phyloP scores from a whole-genome alignment of 345 rosid species.

The Citrus reticulata region DNA sequence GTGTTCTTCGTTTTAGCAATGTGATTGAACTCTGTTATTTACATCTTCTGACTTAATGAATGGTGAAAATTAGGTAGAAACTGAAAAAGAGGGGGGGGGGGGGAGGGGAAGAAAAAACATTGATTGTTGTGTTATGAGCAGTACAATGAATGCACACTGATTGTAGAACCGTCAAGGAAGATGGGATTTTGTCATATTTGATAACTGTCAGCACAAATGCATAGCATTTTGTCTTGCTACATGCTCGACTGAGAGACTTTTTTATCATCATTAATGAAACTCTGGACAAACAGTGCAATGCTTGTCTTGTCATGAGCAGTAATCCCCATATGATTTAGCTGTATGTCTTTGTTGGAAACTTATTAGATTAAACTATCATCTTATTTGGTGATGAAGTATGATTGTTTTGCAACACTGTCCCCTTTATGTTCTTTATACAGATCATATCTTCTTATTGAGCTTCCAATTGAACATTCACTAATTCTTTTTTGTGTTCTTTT shows the following conservation, averaged over 20 bases:
- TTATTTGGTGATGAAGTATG: too few relatives aligned
- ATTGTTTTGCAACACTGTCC: not conserved
- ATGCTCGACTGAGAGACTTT: not conserved
- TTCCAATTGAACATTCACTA: not conserved
- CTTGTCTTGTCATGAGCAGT: not conserved
- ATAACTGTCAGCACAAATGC: not conserved
- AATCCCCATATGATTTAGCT: not conserved
- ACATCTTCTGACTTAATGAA: not conserved
- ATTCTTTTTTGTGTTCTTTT: not conserved
- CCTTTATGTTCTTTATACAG: not conserved
- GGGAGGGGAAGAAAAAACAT: too few relatives aligned
- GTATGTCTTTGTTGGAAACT: not conserved
- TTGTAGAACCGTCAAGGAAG: too few relatives aligned
- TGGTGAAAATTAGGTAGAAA: not conserved
- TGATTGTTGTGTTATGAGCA: not conserved
- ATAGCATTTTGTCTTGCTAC: not conserved
- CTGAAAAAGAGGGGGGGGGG: too few relatives aligned
- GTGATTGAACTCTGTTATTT: not conserved
- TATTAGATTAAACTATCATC: not conserved
- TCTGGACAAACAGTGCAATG: not conserved
- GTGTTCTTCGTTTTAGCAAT: too few relatives aligned
- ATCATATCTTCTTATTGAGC: not conserved
- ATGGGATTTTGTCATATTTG: not conserved
- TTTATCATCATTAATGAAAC: not conserved
- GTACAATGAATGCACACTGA: not conserved